These are phyloP conservation scores for Kondoa subrosea DNA, from an alignment of 768 basidiomycete species.

Conservation along the genomic window DNA sequence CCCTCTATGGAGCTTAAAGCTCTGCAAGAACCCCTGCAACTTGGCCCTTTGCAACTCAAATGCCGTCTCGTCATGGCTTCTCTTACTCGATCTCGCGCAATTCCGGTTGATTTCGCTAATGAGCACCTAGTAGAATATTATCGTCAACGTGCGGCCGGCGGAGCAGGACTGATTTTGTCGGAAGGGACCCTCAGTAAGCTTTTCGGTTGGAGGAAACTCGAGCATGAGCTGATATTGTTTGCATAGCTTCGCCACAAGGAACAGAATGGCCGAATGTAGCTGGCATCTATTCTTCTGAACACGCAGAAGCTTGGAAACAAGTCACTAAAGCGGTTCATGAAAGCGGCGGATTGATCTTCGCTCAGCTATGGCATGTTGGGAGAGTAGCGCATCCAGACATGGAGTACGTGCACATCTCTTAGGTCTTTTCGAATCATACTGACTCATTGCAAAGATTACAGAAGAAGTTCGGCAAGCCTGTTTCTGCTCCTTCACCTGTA, in stretches of 20 bases:
- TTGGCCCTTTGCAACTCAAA: neutral
- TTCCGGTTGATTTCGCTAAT: constrained; percentile 5
- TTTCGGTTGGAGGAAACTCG: neutral
- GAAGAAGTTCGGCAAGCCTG: constrained; percentile 3
- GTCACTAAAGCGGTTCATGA: constrained; percentile 35
- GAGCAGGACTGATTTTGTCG: constrained; percentile 2
- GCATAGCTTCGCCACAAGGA: neutral
- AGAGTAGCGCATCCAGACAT: constrained; percentile 30
- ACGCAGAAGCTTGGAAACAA: constrained; percentile 7
- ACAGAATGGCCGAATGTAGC: constrained; percentile 8
- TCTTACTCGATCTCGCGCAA: neutral
- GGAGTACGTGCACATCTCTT: constrained; percentile 11
- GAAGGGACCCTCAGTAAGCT: constrained; percentile 3
- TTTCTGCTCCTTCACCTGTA: constrained; percentile 1
- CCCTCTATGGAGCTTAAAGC: neutral
- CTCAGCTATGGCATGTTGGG: constrained; percentile 47
- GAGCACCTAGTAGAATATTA: neutral
- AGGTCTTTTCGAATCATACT: constrained; percentile 5
- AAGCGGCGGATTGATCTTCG: constrained; percentile 35
- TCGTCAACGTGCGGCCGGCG: constrained; percentile 9
- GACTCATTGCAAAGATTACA: constrained; percentile 6
- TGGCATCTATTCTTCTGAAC: neutral
- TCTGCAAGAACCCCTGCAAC: neutral
- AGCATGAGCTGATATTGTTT: neutral
- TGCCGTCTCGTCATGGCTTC: neutral